These are phyloP conservation scores for Aureobasidium leucospermi DNA, from an alignment of 2,329 filamentous ascomycete species.

Conservation along the genomic window DNA sequence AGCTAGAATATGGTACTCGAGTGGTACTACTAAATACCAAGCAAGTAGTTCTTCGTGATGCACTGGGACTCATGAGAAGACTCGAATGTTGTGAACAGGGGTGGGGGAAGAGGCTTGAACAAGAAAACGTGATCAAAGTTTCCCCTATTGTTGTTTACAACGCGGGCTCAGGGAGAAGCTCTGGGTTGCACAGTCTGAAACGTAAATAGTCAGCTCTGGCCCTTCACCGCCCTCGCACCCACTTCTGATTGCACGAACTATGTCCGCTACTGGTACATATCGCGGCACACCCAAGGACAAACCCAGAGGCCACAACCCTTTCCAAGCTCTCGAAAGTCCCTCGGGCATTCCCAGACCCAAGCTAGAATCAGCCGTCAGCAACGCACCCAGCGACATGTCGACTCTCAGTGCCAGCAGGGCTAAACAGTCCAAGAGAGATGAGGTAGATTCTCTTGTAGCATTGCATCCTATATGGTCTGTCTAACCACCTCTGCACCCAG, in stretches of 20 bases:
- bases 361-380: conserved; percentile 47
- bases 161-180: neutral
- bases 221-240: conserved; percentile 11
- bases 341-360: conserved; percentile 64
- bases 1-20: neutral
- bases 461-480: neutral
- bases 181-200: neutral
- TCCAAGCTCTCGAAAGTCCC: conserved; percentile 51
- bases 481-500: conserved; percentile 41
- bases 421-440: conserved; percentile 96
- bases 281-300: conserved; percentile 65
- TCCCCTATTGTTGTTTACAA: conserved; percentile 7
- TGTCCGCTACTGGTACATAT: conserved; percentile 58
- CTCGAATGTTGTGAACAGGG: neutral
- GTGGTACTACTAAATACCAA: neutral
- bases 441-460: conserved; percentile 52
- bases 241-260: conserved; percentile 28
- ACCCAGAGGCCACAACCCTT: conserved; percentile 49
- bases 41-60: neutral
- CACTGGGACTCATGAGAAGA: neutral
- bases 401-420: conserved; percentile 87
- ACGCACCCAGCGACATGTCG: conserved; percentile 54
- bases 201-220: conserved; percentile 10
- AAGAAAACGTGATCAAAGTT: neutral
- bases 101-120: neutral